Base-by-base conservation (phyloP, 768 basidiomycete species). In the Holtermannia corniformis region DNA sequence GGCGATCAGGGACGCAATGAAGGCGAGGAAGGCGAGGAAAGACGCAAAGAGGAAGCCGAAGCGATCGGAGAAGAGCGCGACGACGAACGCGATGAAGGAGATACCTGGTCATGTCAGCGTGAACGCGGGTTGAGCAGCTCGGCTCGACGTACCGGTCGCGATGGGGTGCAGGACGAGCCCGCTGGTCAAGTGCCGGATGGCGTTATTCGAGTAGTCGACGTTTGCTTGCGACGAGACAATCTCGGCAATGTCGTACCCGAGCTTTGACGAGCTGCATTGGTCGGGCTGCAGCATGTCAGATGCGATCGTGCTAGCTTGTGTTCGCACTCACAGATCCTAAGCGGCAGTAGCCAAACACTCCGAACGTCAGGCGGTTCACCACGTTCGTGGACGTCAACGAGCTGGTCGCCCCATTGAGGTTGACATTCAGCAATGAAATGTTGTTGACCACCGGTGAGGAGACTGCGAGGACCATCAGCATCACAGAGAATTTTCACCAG, bases 151-250 rank as follows among this genome's bases (percentile, higher is more conserved):
- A 67, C 65, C 65, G 5, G 66, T 57, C 5, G 65, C 66, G 54
- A 74, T 66, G 27, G 72, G 72, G 45, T 71, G 70, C 14, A 74
- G 55, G 52, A 73, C 61, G 42, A 74, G 54, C 13, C 65, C 66
- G n/a, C 63, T 64, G 21, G 69, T 70, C 44, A 66, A 45, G 23
- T 43, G 25, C 16, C 62, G 45, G 5, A 68, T 40, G 27, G 48
- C 41, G 21, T 49, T 45, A 24, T 64, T 64, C 24, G 41, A 28
- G 27, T 57, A 64, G 10, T 24, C 52, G 22, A 37, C 50, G 23
- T 40, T 28, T 13, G 40, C 48, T 10, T 55, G 16, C 20, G 22
- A 40, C n/a, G 56, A 48, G 19, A 54, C 42, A 16, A 61, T 42
- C 10, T 19, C 22, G 22, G 65, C 44, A 26, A 64, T 56, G 47